A percentile compares a stretch with the other conserved stretches of the same genome.
Evolutionary conservation across 805 yeast genomes (phyloP).

Genomic region (Hanseniaspora nectarophila): DNA sequence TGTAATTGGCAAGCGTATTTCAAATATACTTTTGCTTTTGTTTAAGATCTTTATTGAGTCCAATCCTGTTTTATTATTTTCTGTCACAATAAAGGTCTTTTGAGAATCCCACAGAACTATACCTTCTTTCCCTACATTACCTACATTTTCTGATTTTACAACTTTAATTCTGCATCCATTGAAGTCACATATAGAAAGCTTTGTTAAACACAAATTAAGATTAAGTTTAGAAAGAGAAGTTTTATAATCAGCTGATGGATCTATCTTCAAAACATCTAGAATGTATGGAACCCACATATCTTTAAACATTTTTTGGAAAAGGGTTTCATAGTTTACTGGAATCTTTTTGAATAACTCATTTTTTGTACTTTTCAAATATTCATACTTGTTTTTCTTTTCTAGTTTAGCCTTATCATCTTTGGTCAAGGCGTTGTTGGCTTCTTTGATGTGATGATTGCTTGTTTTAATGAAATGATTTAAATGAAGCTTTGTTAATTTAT

Average conservation of each 20-base stretch:
- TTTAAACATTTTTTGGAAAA: constrained; percentile 34
- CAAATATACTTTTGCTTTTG: constrained; percentile 56
- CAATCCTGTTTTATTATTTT: constrained; percentile 33
- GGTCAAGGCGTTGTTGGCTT: constrained; percentile 22
- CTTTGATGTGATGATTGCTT: constrained; percentile 23
- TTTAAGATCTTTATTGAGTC: constrained; percentile 60
- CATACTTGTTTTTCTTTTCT: constrained; percentile 19
- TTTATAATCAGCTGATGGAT: constrained; percentile 9
- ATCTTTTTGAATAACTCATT: constrained; percentile 19
- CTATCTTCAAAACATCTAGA: constrained; percentile 39
- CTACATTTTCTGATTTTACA: constrained; percentile 41
- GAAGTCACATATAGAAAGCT: constrained; percentile 65
- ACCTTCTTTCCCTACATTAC: constrained; percentile 53
- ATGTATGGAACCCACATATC: constrained; percentile 66
- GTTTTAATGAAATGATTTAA: constrained; percentile 16
- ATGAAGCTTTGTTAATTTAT: constrained; percentile 26
- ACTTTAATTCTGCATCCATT: constrained; percentile 64
- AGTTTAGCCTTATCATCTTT: constrained; percentile 13
- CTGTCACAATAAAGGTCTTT: constrained; percentile 47
- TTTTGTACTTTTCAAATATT: constrained; percentile 20
- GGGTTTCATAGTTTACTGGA: constrained; percentile 36
- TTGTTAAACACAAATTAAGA: constrained; percentile 34
- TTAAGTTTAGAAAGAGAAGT: constrained; percentile 16
- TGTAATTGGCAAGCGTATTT: constrained; percentile 34
- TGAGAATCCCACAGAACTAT: constrained; percentile 79